A percentile compares a stretch with the other conserved stretches of the same genome.
These are phyloP conservation scores for Daedaleopsis sinensis DNA, from an alignment of 768 basidiomycete species.

Conservation along the genomic window DNA sequence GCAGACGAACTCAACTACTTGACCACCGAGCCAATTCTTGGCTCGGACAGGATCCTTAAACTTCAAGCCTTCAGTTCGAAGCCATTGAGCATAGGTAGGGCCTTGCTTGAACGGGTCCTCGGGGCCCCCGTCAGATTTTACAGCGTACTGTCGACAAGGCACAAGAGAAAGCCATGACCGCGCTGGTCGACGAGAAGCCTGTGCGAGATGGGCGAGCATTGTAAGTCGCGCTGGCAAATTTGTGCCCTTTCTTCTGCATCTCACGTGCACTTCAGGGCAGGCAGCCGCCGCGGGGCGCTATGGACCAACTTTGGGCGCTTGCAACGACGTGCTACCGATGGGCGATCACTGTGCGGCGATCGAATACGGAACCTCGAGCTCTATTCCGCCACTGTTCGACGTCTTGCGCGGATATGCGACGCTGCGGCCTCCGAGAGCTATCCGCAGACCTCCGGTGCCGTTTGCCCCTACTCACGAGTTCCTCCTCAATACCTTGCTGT, in stretches of 20 bases:
- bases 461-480: constrained; percentile 53
- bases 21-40: constrained; percentile 63
- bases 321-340: background rate
- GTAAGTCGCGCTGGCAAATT: constrained; percentile 24
- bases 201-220: constrained; percentile 32
- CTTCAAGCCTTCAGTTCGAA: constrained; percentile 42
- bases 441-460: constrained; percentile 40
- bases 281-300: background rate
- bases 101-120: constrained; percentile 14
- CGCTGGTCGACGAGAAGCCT: constrained; percentile 24
- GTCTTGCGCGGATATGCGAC: constrained; percentile 57
- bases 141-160: constrained; percentile 3
- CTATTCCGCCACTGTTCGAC: constrained; percentile 22
- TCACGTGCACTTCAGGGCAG: constrained; percentile 35
- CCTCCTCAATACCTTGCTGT: constrained; percentile 53
- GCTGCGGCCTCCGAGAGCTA: constrained; percentile 45
- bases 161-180: constrained; percentile 22
- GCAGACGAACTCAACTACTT: constrained; percentile 51
- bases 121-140: constrained; percentile 6
- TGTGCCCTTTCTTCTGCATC: constrained; percentile 19
- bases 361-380: background rate
- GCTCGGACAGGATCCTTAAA: constrained; percentile 49
- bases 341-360: background rate
- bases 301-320: background rate
- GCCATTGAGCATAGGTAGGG: constrained; percentile 37